These are phyloP conservation scores for Mortierella sp. DNA, from an alignment of 371 early-diverging fungal species.

Conservation along the genomic window DNA sequence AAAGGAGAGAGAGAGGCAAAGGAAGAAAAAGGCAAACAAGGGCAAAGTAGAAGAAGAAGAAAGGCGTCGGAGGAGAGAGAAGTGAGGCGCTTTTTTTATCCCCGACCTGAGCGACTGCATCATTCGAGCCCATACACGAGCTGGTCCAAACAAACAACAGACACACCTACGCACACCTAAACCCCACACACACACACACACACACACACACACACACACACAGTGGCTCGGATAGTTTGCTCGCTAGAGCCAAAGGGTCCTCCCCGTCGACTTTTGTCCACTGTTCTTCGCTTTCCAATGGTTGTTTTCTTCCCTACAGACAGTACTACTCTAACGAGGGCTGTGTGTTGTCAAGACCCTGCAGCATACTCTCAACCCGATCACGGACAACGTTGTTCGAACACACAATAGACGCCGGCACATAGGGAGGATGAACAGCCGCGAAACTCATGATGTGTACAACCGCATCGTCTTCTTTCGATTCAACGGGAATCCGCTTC, in stretches of 20 bases:
- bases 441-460: conserved; percentile 66
- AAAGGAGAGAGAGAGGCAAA: neutral
- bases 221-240: too few relatives aligned
- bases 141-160: too few relatives aligned
- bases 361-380: conserved; percentile 64
- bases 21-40: neutral
- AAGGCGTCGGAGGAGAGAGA: too few relatives aligned
- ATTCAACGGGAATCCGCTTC: conserved; percentile 60
- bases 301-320: too few relatives aligned
- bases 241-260: neutral
- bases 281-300: too few relatives aligned
- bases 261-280: neutral
- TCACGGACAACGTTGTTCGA: conserved; percentile 61
- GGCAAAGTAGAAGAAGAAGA: neutral
- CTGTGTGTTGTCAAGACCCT: conserved; percentile 23
- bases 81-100: too few relatives aligned
- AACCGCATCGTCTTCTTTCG: conserved; percentile 53
- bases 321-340: too few relatives aligned
- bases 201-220: too few relatives aligned
- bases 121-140: too few relatives aligned
- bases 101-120: too few relatives aligned
- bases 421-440: conserved; percentile 66
- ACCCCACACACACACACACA: too few relatives aligned
- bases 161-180: too few relatives aligned
- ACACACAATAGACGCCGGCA: conserved; percentile 59